Evolutionary conservation across 2,329 filamentous ascomycete genomes (phyloP).

Genomic region (Botrytis pseudocinerea): DNA sequence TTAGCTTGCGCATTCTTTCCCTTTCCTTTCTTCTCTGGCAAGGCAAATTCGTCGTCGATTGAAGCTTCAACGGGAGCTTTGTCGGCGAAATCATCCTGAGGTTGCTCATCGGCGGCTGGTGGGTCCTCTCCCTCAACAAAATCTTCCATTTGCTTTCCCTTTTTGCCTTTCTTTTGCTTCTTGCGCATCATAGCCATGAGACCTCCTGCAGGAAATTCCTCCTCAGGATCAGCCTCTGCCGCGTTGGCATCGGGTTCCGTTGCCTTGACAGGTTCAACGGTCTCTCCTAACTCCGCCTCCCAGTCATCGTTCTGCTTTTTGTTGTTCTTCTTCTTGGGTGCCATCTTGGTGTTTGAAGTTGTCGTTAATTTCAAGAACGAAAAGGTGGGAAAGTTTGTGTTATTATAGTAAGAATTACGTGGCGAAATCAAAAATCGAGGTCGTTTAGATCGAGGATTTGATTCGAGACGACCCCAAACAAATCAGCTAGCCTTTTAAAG

Average conservation of each 20-base stretch:
- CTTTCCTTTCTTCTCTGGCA: slow-evolving; percentile 72
- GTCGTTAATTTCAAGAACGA: not conserved
- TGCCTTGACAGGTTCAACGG: slow-evolving; percentile 47
- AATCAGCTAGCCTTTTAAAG: not conserved
- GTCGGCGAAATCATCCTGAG: slow-evolving; percentile 50
- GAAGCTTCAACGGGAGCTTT: slow-evolving; percentile 81
- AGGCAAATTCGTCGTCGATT: slow-evolving; percentile 81
- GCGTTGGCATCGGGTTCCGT: slow-evolving; percentile 50
- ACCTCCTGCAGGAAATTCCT: slow-evolving; percentile 55
- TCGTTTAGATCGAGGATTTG: not conserved
- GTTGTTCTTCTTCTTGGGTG: slow-evolving; percentile 93
- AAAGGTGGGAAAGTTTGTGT: not conserved
- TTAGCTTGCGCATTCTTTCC: slow-evolving; percentile 57
- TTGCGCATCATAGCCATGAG: slow-evolving; percentile 80
- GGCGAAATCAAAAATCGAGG: not conserved
- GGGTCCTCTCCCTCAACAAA: slow-evolving; percentile 69
- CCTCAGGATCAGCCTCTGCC: slow-evolving; percentile 52
- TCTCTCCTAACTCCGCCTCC: slow-evolving; percentile 89
- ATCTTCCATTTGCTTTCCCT: slow-evolving; percentile 66
- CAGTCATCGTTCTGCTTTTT: slow-evolving; percentile 87
- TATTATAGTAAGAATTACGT: not conserved
- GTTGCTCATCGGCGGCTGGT: slow-evolving; percentile 42
- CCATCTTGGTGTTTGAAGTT: slow-evolving; percentile 57
- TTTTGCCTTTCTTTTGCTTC: slow-evolving; percentile 73
- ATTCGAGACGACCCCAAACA: not conserved